These are phyloP conservation scores for Barbatosphaeria neglecta DNA, from an alignment of 495 filamentous ascomycete genomes.

Conservation along the genomic window DNA sequence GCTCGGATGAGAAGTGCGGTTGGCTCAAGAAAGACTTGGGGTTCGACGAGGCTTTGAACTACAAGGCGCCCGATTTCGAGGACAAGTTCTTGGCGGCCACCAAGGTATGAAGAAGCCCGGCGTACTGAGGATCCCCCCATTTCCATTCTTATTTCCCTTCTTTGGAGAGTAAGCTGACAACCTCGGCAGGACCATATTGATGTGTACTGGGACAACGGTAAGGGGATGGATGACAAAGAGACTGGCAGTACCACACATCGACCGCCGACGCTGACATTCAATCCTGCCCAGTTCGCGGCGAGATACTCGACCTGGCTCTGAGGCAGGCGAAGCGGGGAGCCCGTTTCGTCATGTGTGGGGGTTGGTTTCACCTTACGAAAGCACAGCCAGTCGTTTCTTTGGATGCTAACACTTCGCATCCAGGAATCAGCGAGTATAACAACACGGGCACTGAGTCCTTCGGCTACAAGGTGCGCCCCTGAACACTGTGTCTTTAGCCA, in stretches of 20 bases:
- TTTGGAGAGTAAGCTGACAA: background rate
- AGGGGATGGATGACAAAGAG: background rate
- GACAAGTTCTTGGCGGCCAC: conserved; percentile 44
- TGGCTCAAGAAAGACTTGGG: conserved; percentile 49
- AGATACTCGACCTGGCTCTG: conserved; percentile 51
- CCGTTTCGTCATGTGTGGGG: conserved; percentile 52
- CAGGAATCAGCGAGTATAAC: conserved; percentile 28
- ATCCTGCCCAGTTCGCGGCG: conserved; percentile 32
- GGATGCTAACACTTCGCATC: background rate
- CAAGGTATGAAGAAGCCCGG: conserved; percentile 15
- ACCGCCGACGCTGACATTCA: background rate
- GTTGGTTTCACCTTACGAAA: background rate
- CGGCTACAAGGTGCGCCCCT: conserved; percentile 11
- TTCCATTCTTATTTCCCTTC: too few species aligned
- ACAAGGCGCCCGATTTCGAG: conserved; percentile 45
- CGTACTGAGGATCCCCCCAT: background rate
- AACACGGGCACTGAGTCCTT: conserved; percentile 1
- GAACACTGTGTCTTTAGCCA: conserved; percentile 2
- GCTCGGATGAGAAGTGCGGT: conserved; percentile 52
- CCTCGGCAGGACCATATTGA: conserved; percentile 34
- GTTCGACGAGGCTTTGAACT: conserved; percentile 57
- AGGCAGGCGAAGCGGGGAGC: conserved; percentile 39
- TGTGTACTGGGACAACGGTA: conserved; percentile 56
- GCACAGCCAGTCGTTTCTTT: background rate
- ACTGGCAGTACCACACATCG: background rate